phyloP scores from a whole-genome alignment of 2,329 filamentous ascomycete species.

The Trichoderma arundinaceum region DNA sequence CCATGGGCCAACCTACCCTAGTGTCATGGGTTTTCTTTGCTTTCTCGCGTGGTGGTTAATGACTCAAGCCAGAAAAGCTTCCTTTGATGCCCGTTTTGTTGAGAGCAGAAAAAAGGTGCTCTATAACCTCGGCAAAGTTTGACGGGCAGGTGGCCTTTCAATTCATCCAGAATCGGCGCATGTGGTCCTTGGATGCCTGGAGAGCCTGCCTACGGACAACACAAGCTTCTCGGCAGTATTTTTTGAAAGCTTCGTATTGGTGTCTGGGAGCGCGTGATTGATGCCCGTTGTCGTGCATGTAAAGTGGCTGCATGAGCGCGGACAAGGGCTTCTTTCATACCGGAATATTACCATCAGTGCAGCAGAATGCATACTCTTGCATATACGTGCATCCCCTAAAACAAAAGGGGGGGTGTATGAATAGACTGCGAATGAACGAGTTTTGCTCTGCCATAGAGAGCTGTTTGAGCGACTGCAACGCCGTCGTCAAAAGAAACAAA shows the following conservation, averaged over 20 bases:
- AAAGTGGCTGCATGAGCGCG: slow-evolving; percentile 5
- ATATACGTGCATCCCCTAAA: background rate
- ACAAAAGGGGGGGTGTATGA: background rate
- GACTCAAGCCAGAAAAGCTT: background rate
- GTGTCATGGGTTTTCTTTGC: background rate
- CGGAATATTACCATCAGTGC: background rate
- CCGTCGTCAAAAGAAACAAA: background rate
- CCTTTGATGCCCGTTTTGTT: background rate
- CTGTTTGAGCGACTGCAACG: too few species aligned
- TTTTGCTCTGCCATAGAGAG: too few species aligned
- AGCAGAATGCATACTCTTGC: background rate
- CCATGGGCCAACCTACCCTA: background rate
- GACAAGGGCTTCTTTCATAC: background rate
- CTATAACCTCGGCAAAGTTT: background rate
- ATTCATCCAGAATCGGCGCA: background rate
- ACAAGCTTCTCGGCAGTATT: background rate
- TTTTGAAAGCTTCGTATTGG: slow-evolving; percentile 10
- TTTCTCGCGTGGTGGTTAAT: background rate
- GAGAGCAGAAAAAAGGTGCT: background rate
- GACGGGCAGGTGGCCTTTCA: background rate
- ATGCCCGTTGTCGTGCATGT: background rate
- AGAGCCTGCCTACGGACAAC: background rate
- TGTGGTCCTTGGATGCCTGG: background rate
- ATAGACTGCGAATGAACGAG: background rate
- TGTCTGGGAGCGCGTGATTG: background rate